phyloP scores from a whole-genome alignment of 345 rosid genomes.

The Eucalyptus urophylla region DNA sequence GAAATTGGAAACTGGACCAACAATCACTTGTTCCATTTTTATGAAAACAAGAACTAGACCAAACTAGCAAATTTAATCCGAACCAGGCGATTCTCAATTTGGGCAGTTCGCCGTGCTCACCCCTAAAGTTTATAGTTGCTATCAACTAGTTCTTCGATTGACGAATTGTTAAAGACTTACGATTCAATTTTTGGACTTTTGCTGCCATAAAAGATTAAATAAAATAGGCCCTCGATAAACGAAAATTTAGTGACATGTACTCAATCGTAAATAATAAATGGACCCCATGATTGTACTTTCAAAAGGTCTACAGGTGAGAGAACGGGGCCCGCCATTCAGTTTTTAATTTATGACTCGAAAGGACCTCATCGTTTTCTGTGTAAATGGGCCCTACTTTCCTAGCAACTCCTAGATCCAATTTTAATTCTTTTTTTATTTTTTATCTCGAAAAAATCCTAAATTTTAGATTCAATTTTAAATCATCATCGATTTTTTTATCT shows the following conservation, averaged over 20 bases:
- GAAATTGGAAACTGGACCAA: rapidly evolving
- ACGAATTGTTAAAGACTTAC: too few relatives aligned
- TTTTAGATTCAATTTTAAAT: too few relatives aligned
- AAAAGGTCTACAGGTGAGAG: neutral
- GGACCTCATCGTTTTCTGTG: neutral
- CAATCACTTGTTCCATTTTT: rapidly evolving
- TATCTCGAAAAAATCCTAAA: too few relatives aligned
- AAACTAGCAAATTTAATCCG: rapidly evolving
- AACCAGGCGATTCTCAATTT: rapidly evolving
- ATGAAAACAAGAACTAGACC: rapidly evolving
- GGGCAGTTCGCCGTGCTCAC: rapidly evolving
- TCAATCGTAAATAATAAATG: neutral
- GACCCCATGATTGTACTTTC: neutral
- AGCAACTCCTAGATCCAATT: too few relatives aligned
- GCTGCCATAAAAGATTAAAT: too few relatives aligned
- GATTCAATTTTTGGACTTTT: too few relatives aligned
- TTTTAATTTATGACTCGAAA: neutral
- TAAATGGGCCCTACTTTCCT: too few relatives aligned
- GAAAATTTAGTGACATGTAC: neutral
- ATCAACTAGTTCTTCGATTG: too few relatives aligned
- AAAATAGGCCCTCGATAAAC: neutral
- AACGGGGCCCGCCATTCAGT: neutral
- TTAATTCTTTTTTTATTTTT: too few relatives aligned
- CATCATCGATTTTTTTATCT: too few relatives aligned
- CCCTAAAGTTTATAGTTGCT: too few relatives aligned